Percentiles rank a stretch among this genome's conserved stretches.
phyloP scores from a whole-genome alignment of 2,329 filamentous ascomycete genomes.

The Magnaporthiopsis incrustans region DNA sequence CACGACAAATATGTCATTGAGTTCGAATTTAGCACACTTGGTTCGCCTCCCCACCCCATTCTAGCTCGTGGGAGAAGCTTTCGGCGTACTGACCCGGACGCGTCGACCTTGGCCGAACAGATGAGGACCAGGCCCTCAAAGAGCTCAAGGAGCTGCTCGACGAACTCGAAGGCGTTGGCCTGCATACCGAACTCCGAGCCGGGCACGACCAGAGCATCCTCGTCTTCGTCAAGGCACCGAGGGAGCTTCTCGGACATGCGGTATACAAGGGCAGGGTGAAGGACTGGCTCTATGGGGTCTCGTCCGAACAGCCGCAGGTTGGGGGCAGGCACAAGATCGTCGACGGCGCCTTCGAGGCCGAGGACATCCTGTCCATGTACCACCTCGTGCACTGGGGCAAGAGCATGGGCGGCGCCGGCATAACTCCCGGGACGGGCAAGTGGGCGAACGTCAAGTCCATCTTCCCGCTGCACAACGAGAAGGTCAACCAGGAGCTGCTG shows the following conservation, averaged over 20 bases:
- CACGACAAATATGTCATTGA: constrained; percentile 49
- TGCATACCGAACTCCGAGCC: constrained; percentile 64
- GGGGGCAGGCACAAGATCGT: constrained; percentile 42
- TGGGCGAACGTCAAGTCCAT: constrained; percentile 68
- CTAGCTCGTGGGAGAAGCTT: background rate
- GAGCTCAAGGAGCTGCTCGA: constrained; percentile 37
- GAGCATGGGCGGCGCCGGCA: constrained; percentile 53
- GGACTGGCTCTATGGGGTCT: constrained; percentile 68
- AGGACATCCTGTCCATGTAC: constrained; percentile 63
- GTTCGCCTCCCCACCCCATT: constrained; percentile 27
- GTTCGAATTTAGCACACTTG: constrained; percentile 47
- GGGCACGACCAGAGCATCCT: constrained; percentile 60
- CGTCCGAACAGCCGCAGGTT: constrained; percentile 50
- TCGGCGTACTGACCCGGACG: background rate
- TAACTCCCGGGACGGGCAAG: constrained; percentile 58
- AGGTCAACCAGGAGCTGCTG: constrained; percentile 47
- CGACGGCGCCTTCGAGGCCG: constrained; percentile 49
- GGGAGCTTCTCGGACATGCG: constrained; percentile 53
- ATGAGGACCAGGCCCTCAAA: constrained; percentile 37
- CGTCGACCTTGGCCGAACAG: constrained; percentile 8
- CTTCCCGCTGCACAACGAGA: constrained; percentile 55
- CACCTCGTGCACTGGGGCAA: constrained; percentile 55
- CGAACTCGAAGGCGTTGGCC: constrained; percentile 52
- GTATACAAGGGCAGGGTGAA: constrained; percentile 64
- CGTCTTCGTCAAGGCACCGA: constrained; percentile 57